Percentiles rank a stretch among this genome's conserved stretches.
Evolutionary conservation across 1,284 basidiomycete species (phyloP).

Genomic region (Sanghuangporus sanghuang): DNA sequence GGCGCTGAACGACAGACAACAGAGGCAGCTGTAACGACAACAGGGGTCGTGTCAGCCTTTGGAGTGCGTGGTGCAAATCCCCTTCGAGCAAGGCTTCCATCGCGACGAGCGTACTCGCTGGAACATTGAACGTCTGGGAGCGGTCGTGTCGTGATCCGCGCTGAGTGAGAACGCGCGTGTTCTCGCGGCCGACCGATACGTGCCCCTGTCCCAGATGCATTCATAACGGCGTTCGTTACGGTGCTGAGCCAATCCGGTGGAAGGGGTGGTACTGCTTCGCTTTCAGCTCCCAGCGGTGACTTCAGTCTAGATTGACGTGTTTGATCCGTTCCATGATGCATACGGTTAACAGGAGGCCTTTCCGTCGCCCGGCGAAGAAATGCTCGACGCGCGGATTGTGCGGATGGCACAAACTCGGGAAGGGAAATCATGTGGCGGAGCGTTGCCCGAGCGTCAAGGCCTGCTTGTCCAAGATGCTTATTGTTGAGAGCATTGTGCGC

Average conservation of each 20-base stretch:
- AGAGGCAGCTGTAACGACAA: slow-evolving; percentile 14
- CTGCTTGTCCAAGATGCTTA: not conserved
- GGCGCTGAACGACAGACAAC: slow-evolving; percentile 20
- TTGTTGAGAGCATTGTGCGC: not conserved
- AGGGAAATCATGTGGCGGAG: slow-evolving; percentile 66
- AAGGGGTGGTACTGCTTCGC: slow-evolving; percentile 34
- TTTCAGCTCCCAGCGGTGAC: not conserved
- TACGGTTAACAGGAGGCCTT: not conserved
- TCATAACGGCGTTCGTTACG: slow-evolving; percentile 55
- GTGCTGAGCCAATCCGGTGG: slow-evolving; percentile 59
- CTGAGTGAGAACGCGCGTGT: slow-evolving; percentile 4
- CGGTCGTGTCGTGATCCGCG: slow-evolving; percentile 28
- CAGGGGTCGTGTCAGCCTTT: slow-evolving; percentile 1
- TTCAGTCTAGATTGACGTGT: not conserved
- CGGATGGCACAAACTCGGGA: slow-evolving; percentile 38
- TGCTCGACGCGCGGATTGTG: slow-evolving; percentile 13
- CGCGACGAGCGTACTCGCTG: not conserved
- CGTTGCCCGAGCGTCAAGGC: slow-evolving; percentile 53
- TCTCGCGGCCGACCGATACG: slow-evolving; percentile 38
- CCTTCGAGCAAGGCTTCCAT: not conserved
- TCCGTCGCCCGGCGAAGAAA: not conserved
- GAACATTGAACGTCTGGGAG: slow-evolving; percentile 30
- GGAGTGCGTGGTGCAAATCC: slow-evolving; percentile 12
- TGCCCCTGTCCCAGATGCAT: slow-evolving; percentile 33
- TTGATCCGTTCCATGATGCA: not conserved